Percentiles rank a stretch among this genome's conserved stretches.
Conservation (phyloP, 1,139 yeast genomes). For the Geotrichum macrosporum region DNA sequence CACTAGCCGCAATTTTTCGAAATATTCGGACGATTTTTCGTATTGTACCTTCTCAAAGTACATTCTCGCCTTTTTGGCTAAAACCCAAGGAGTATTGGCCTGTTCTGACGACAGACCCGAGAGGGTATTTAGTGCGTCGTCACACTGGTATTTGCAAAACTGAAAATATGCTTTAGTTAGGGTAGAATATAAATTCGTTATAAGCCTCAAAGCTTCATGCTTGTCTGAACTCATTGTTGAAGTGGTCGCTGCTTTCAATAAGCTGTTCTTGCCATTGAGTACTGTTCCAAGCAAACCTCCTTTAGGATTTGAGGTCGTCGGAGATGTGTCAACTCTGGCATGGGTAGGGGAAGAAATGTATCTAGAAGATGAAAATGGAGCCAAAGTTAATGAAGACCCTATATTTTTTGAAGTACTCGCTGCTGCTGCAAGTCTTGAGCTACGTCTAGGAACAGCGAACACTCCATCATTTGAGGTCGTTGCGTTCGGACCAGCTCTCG, state of each 20-base stretch:
- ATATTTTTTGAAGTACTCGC: conserved; percentile 2
- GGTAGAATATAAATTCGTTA: conserved; percentile 51
- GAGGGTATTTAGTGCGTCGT: conserved; percentile 68
- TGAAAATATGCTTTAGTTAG: conserved; percentile 66
- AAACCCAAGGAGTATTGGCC: conserved; percentile 78
- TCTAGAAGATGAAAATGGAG: conserved; percentile 1
- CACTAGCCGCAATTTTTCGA: conserved; percentile 54
- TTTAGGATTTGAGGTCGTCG: background rate
- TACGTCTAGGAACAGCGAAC: conserved; percentile 13
- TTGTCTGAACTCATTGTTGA: conserved; percentile 9
- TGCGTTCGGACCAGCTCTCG: background rate
- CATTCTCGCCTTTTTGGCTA: conserved; percentile 70
- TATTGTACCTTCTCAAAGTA: conserved; percentile 88
- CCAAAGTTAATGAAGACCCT: background rate
- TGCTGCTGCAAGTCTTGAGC: conserved; percentile 17
- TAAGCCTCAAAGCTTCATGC: conserved; percentile 15
- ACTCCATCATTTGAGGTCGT: background rate
- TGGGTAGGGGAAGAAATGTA: conserved; percentile 3
- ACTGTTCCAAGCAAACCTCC: background rate
- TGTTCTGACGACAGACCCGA: conserved; percentile 61
- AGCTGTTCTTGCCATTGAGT: conserved; percentile 5
- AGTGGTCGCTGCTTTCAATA: conserved; percentile 10
- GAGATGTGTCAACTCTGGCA: conserved; percentile 1
- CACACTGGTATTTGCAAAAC: conserved; percentile 68
- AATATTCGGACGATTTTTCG: conserved; percentile 65